Conservation (phyloP, 2,329 filamentous ascomycete genomes). For the Myriosclerotinia curreyana region DNA sequence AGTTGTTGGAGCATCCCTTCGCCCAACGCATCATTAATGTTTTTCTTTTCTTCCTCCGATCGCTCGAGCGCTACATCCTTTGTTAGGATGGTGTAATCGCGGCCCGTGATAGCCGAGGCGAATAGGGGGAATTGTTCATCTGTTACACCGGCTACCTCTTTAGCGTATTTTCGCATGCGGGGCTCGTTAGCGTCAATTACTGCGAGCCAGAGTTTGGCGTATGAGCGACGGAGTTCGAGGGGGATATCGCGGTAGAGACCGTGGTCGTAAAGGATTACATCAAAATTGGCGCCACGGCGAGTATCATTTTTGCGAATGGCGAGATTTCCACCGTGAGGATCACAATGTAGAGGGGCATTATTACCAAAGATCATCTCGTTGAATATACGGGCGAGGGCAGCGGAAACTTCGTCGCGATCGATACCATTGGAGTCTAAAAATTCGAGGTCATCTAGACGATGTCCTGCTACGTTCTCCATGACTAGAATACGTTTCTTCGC, state of each 20-base stretch:
- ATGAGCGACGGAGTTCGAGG: slow-evolving; percentile 70
- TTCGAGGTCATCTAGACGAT: slow-evolving; percentile 81
- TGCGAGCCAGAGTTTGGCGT: slow-evolving; percentile 96
- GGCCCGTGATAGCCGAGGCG: slow-evolving; percentile 90
- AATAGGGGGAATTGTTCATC: slow-evolving; percentile 94
- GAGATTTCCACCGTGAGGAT: slow-evolving; percentile 94
- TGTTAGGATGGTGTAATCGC: slow-evolving; percentile 77
- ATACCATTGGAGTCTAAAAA: slow-evolving; percentile 85
- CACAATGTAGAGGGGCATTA: slow-evolving; percentile 86
- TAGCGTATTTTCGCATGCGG: slow-evolving; percentile 82
- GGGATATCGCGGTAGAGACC: slow-evolving; percentile 94
- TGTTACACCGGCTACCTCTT: slow-evolving; percentile 82
- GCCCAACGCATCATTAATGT: slow-evolving; percentile 78
- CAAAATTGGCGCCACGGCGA: slow-evolving; percentile 71
- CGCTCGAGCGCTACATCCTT: slow-evolving; percentile 54
- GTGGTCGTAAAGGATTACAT: slow-evolving; percentile 94
- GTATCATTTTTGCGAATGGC: slow-evolving; percentile 78
- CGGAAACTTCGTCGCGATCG: slow-evolving; percentile 92
- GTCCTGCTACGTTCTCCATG: slow-evolving; percentile 89
- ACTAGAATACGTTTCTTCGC: slow-evolving; percentile 85
- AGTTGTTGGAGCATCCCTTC: slow-evolving; percentile 87
- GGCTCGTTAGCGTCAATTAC: slow-evolving; percentile 86
- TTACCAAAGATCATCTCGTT: slow-evolving; percentile 99
- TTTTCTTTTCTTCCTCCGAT: slow-evolving; percentile 74
- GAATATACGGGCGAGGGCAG: slow-evolving; percentile 85